Evolutionary conservation across 129 eudicot species (phyloP), one percentile per base, ranked within the genome.

Genomic region (Ambrosia trifida): DNA sequence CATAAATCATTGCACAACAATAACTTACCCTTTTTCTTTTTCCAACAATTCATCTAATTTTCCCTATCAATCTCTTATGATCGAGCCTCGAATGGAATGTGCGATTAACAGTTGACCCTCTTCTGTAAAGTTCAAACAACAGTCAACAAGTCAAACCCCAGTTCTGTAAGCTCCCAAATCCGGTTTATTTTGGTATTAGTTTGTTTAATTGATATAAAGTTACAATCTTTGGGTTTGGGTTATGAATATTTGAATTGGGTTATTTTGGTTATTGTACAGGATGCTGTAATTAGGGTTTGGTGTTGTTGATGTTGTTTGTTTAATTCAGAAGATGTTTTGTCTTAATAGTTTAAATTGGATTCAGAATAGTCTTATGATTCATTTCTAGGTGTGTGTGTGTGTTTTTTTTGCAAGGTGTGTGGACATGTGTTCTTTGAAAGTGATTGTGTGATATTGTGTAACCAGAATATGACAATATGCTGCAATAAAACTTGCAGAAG

Each of bases 101-200:
- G 20, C 68, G 6, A 44, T 54, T 38, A 51, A 7, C 69, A 45
- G 65, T 69, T 77, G 71, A 69, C 71, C 47, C 18, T 68, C 51
- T 44, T 68, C 62, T 5, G 12, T 64, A 20, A 47, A n/a, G 17
- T 64, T 49, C 61, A 77, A n/a, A 61, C 76, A 77, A 0, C 76
- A 61, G 47, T 77, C 65, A 49, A 45, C 9, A 76, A 70, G 76
- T 76, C 81, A 77, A 77, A 69, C 11, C 81, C 51, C 33, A 69
- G 65, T 61, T 60, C 45, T 41, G 81, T 77, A 77, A 77, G 81
- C 61, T 28, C 49, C 54, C 71, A 61, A 77, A 64, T 69, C 72
- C 61, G 49, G n/a, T 77, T 69, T 24, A 13, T 32, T 51, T 68
- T 11, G 16, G 2, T 66, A 43, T 36, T 43, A 17, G 47, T 32